Percentiles rank a stretch among this genome's conserved stretches.
Evolutionary conservation across 352 stramenopile species (phyloP).

Genomic region (Pythium rhizo-oryzae): DNA sequence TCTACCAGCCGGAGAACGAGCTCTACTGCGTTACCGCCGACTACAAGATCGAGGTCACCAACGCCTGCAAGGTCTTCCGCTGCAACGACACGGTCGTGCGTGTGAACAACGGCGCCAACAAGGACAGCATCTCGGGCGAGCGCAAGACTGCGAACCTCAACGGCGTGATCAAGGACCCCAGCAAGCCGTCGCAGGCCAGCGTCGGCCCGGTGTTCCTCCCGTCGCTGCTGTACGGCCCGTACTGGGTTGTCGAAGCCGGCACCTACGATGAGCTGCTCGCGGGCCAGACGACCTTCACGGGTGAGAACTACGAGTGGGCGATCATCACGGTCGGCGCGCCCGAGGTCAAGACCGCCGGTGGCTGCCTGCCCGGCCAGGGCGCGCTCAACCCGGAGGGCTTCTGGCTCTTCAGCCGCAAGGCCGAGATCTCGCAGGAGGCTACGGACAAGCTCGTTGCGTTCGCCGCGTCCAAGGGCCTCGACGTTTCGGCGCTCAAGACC

Average conservation of each 20-base stretch:
- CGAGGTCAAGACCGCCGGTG: constrained; percentile 14
- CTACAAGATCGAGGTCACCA: constrained; percentile 26
- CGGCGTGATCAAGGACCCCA: constrained; percentile 24
- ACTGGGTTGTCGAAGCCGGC: constrained; percentile 31
- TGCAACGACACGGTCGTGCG: constrained; percentile 26
- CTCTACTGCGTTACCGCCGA: constrained; percentile 27
- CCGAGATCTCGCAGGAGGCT: constrained; percentile 15
- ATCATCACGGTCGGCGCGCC: constrained; percentile 25
- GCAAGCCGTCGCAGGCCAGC: constrained; percentile 24
- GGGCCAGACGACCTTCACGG: constrained; percentile 5
- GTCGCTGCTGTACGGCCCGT: constrained; percentile 25
- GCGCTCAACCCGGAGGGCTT: constrained; percentile 24
- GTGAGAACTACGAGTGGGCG: constrained; percentile 30
- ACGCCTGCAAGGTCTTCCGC: constrained; percentile 17
- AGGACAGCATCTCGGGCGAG: constrained; percentile 18
- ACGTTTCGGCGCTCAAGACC: constrained; percentile 24
- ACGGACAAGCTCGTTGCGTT: constrained; percentile 22
- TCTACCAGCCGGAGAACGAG: constrained; percentile 21
- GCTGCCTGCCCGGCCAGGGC: constrained; percentile 20
- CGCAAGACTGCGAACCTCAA: constrained; percentile 17
- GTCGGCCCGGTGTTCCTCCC: constrained; percentile 24
- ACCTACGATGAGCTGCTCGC: constrained; percentile 24
- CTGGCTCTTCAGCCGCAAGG: constrained; percentile 27
- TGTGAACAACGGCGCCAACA: constrained; percentile 22
- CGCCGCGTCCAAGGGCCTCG: constrained; percentile 23